Evolutionary conservation across 1,284 basidiomycete species (phyloP).

Genomic region (Cerrena zonata): DNA sequence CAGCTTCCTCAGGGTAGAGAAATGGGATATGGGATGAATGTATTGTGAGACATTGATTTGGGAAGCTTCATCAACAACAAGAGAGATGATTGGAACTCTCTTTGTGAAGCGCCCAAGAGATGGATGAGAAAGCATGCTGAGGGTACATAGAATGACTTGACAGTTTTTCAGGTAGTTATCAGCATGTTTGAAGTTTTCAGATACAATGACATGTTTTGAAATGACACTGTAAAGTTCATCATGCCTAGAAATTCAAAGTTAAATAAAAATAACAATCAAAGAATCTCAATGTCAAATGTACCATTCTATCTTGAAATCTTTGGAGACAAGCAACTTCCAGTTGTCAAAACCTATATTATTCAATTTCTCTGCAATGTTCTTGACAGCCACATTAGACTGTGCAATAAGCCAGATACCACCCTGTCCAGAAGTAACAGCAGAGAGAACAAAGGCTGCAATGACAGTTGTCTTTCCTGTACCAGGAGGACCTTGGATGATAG

Average conservation of each 20-base stretch:
- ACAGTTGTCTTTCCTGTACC: constrained; percentile 38
- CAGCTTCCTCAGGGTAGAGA: constrained; percentile 46
- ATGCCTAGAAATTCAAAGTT: constrained; percentile 46
- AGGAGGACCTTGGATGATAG: constrained; percentile 54
- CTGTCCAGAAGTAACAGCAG: constrained; percentile 30
- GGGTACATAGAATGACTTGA: constrained; percentile 62
- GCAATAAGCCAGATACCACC: constrained; percentile 66
- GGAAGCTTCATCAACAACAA: constrained; percentile 42
- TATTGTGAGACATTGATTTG: constrained; percentile 49
- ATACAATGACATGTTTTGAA: constrained; percentile 42
- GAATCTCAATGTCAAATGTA: constrained; percentile 25
- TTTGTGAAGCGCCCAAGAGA: constrained; percentile 25
- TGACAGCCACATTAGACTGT: constrained; percentile 64
- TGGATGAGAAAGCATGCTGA: constrained; percentile 60
- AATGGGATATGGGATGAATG: constrained; percentile 43
- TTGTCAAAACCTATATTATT: constrained; percentile 36
- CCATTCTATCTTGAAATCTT: constrained; percentile 59
- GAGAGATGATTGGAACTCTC: constrained; percentile 27
- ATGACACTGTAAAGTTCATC: constrained; percentile 59
- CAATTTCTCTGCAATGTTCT: constrained; percentile 65
- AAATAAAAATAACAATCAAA: constrained; percentile 2
- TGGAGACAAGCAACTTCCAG: constrained; percentile 54
- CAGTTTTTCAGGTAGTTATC: constrained; percentile 29
- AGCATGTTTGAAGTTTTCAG: constrained; percentile 26
- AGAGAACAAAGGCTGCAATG: constrained; percentile 54